Evolutionary conservation across 2,329 filamentous ascomycete species (phyloP), one percentile per base, ranked within the genome.

Genomic region (Dactylellina cionopaga): DNA sequence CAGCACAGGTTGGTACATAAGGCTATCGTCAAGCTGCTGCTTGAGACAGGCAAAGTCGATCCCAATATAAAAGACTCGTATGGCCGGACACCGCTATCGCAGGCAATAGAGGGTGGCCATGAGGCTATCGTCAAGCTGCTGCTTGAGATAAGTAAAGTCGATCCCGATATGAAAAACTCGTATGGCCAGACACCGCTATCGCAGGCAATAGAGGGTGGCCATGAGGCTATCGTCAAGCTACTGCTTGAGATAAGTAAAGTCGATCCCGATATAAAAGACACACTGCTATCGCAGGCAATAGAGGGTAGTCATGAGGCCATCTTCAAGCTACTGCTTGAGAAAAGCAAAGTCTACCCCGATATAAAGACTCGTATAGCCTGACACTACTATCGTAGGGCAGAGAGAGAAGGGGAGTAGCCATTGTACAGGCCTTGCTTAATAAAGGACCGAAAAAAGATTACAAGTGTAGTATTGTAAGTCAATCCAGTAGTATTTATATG

Each of bases 281-380:
- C 24, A 13, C 25, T 37, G 10, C 27, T 59, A 44, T 24, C 24
- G 2, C 19, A 24, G 5, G 24, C 24, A 11, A 13, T 25, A 35
- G 15, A 31, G 39, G 24, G 25, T 1, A 9, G 25, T 6, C 13
- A 46, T 22, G n/a, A 46, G 13, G 17, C 9, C 13, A 22, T 59
- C 7, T 13, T 24, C 17, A 31, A n/a, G 54, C 10, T 59, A 10
- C 15, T 59, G 11, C 39, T 59, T 13, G 39, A 59, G 17, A 59
- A 24, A 43, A 39, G 39, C 4, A n/a, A 15, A 13, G 27, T 35
- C 15, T 5, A 52, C 13, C 11, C 13, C 13, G 24, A 49, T 17
- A 5, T 17, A 17, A 31, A 31, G 11, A 31, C 24, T 24, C 4
- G 11, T 4, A 41, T 41, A n/a, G 37, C 13, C n/a, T 5, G 13